Base-by-base conservation (phyloP, 352 stramenopile genomes). In the Globisporangium heterothallicum region DNA sequence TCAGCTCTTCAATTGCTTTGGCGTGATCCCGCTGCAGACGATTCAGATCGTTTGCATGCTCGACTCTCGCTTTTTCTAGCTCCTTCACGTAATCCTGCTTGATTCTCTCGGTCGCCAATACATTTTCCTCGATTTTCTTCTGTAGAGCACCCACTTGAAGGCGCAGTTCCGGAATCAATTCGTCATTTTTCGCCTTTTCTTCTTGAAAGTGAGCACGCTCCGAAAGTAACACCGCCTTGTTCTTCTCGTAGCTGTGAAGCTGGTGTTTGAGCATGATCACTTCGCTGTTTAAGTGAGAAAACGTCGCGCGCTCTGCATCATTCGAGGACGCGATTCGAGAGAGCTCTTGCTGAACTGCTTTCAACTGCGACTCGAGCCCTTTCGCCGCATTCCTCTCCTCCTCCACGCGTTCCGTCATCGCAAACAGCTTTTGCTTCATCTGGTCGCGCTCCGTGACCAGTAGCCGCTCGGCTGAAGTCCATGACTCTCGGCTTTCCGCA, bases 241-340 rank as follows among this genome's bases (percentile, higher is more conserved):
- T 69, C 50, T 75, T 86, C 22, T 86, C 70, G 3, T 74, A 53
- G 2, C 40, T 64, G 27, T 74, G 61, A 0, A 85, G 53, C 44
- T 87, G 67, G 22, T 75, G 57, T 29, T 86, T 86, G 14, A 87
- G 71, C 29, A 72, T 59, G 26, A 71, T 70, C n/a, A 88, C 48
- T 19, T 88, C 74, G 14, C 53, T 68, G 9, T 69, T 72, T 10
- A 83, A 56, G 22, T 82, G 63, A 0, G 57, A 53, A 12, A 49
- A 63, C 0, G 57, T 48, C 12, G 55, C 56, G 2, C 62, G 66
- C 34, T 92, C 72, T 2, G 61, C 63, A 1, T 81, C 67, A 12
- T 46, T 68, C 0, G 50, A 43, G n/a, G 61, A 50, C 7, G 73
- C 48, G 0, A 85, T 59, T 35, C 66, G 68, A 46, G 54, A 44